Base-by-base conservation (phyloP, 768 basidiomycete genomes). In the Tricholomella constricta region DNA sequence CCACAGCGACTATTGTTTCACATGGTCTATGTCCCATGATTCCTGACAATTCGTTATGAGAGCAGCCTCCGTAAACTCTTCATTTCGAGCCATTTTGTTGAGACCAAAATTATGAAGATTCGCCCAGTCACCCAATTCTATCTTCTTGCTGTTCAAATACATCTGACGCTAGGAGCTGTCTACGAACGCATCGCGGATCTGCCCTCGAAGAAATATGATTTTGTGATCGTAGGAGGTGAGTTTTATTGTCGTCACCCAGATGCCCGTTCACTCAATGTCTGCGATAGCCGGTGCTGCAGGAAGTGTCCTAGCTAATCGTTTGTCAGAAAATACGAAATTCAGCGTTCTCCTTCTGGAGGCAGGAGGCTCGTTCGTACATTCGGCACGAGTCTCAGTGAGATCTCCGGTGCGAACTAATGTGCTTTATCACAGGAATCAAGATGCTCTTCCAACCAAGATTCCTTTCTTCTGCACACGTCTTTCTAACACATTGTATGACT, bases 171-270 rank as follows among this genome's bases (percentile, higher is more conserved):
- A 17, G 48, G 45, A 6, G 35, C 29, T 9, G 2, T 58, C 46
- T 55, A 55, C 23, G 53, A 55, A 29, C 19, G n/a, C 12, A 45
- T 55, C 12, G 19, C 46, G 22, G 48, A 51, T 34, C 40, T 58
- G 11, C 49, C 53, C 23, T 34, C 27, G 3, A 37, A 20, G 10
- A 23, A 40, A 10, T 55, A 50, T 44, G 57, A 58, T 45, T 58
- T 58, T 49, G 49, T 65, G 15, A 59, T 65, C 20, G 52, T 65
- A 40, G 63, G 63, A 34, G 63, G 63, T 65, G 19, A 14, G 51
- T n/a, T 34, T 35, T 27, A 29, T 6, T 14, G 4, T 6, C 20
- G 1, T 15, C 23, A 41, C 15, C 36, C 23, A 29, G 14, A 19
- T 9, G 45, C 29, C 45, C 15, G 26, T 11, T 17, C 8, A 38